Conservation (phyloP, 768 basidiomycete genomes). For the Russula brevipes region DNA sequence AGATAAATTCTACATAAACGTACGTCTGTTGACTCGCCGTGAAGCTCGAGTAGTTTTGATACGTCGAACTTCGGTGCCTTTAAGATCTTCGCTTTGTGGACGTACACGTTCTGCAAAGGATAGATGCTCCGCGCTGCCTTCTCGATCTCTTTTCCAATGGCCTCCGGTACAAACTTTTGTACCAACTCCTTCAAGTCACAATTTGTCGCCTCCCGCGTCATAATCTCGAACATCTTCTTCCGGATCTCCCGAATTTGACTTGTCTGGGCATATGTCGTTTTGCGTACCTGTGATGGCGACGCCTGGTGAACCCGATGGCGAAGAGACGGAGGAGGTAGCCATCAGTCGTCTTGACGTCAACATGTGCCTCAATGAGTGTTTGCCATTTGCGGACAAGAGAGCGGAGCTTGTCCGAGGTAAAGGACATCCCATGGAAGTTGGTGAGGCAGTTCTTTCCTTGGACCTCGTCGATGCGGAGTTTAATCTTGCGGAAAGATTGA, state of each 20-base stretch:
- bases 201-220: slow-evolving; percentile 90
- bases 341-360: slow-evolving; percentile 98
- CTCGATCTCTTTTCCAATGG: slow-evolving; percentile 99
- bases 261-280: slow-evolving; percentile 97
- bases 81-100: slow-evolving; percentile 98
- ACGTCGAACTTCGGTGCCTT: slow-evolving; percentile 97
- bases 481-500: slow-evolving; percentile 98
- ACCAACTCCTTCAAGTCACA: slow-evolving; percentile 98
- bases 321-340: slow-evolving; percentile 99
- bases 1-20: slow-evolving; percentile 34
- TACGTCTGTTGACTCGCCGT: slow-evolving; percentile 92
- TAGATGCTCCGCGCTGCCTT: slow-evolving; percentile 95
- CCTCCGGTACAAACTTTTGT: slow-evolving; percentile 98
- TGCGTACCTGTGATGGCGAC: slow-evolving; percentile 94
- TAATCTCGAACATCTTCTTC: slow-evolving; percentile 99
- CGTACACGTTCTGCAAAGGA: slow-evolving; percentile 97
- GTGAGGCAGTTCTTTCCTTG: slow-evolving; percentile 99
- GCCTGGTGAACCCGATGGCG: slow-evolving; percentile 98
- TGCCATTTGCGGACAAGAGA: slow-evolving; percentile 99
- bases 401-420: slow-evolving; percentile 99
- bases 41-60: slow-evolving; percentile 92
- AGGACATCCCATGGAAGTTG: slow-evolving; percentile 99
- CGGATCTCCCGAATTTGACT: slow-evolving; percentile 95
- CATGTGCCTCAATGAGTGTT: slow-evolving; percentile 96
- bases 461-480: slow-evolving; percentile 92